Base-by-base conservation (phyloP, 169 alveolate genomes). In the Plasmodium blacklocki region DNA sequence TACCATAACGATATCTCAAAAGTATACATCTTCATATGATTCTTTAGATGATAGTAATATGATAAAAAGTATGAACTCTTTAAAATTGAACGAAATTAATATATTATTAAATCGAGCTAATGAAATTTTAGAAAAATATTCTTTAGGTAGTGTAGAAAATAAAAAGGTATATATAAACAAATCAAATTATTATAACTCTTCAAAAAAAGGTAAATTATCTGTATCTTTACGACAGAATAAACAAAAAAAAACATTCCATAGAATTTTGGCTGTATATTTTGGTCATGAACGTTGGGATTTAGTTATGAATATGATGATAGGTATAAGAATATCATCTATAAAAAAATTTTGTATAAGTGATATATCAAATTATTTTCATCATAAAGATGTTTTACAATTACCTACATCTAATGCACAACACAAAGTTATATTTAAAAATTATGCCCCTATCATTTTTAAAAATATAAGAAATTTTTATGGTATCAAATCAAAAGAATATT, bases 391-490 rank as follows among this genome's bases (percentile, higher is more conserved):
- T 49, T 18, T 72, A 6, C 66, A 72, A 23, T 47, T 71, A 68
- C 73, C 91, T 60, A 71, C 85, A 62, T 45, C 85, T 1, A 45
- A 63, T 60, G 47, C 88, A 14, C 23, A 62, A 19, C 60, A 85
- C 15, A 83, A 87, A 78, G 91, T 96, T n/a, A 72, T 95, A 59
- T 98, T 98, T 93, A 95, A 94, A 63, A 99, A 98, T 88, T 97
- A 95, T 93, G 98, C 99, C 12, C 99, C 99, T 14, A 94, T 96
- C 93, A 99, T 98, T 15, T 98, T 98, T 92, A 97, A 97, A 86
- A 94, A 95, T n/a, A 94, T 98, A 9, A 94, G 99, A 32, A 96
- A 88, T 21, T 68, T 93, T 80, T 97, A 96, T 73, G 98, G 98
- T 5, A 94, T 98, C 62, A 91, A 96, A 67, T 95, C 96, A 21